A percentile compares a stretch with the other conserved stretches of the same genome.
Conservation (phyloP, 164 flowering plant genomes). For the Kalanchoe fedtschenkoi region DNA sequence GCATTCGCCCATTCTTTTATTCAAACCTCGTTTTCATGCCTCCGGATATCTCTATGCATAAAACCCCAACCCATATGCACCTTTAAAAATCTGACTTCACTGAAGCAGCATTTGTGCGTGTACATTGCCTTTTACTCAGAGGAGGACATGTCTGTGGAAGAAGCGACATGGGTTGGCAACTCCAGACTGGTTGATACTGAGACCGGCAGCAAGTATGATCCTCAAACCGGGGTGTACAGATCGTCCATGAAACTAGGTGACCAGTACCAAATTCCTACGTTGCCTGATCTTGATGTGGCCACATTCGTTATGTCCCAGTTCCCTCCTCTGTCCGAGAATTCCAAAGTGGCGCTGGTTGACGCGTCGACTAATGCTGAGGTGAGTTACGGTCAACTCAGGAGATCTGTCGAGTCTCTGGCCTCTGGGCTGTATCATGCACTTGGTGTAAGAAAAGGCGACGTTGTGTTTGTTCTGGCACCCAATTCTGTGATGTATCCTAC, state of each 20-base stretch:
- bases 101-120: neutral
- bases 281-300: constrained; percentile 35
- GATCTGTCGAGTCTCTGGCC: constrained; percentile 33
- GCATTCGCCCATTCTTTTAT: neutral
- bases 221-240: constrained; percentile 36
- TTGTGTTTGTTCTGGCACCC: constrained; percentile 56
- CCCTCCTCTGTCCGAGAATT: constrained; percentile 35
- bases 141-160: neutral
- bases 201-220: constrained; percentile 26
- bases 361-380: constrained; percentile 24
- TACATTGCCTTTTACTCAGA: too few relatives aligned
- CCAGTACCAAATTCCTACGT: constrained; percentile 25
- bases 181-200: neutral
- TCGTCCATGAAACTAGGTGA: constrained; percentile 26
- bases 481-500: constrained; percentile 49
- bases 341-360: constrained; percentile 56
- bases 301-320: constrained; percentile 49
- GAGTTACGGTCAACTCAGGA: constrained; percentile 37
- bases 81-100: too few relatives aligned
- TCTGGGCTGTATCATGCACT: constrained; percentile 36
- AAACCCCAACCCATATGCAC: too few relatives aligned
- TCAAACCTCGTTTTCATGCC: neutral
- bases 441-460: constrained; percentile 55
- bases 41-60: neutral
- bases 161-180: neutral